phyloP scores from a whole-genome alignment of 257 asterid species.

The Nicotiana sylvestris region DNA sequence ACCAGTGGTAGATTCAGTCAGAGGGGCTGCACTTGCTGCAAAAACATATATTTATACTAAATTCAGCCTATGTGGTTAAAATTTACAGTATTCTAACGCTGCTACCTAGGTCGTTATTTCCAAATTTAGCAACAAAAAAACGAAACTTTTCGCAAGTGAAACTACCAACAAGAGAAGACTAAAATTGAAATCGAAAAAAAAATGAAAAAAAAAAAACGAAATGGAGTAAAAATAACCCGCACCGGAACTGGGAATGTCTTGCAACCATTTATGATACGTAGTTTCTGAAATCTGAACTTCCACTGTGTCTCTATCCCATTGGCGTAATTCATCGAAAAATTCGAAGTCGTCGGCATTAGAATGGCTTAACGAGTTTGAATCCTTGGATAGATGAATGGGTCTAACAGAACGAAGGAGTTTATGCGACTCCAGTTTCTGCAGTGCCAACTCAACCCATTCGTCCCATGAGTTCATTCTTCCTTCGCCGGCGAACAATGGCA shows the following conservation, averaged over 20 bases:
- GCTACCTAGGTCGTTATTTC: not conserved
- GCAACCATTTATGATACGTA: constrained; percentile 80
- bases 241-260: constrained; percentile 81
- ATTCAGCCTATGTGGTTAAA: not conserved
- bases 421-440: constrained; percentile 50
- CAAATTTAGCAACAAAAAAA: not conserved
- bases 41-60: too few relatives aligned
- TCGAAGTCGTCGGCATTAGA: constrained; percentile 12
- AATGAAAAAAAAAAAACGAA: not conserved
- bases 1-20: not conserved
- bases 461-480: constrained; percentile 46
- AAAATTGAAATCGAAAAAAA: not conserved
- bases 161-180: too few relatives aligned
- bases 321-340: constrained; percentile 49
- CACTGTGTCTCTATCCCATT: constrained; percentile 85
- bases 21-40: too few relatives aligned
- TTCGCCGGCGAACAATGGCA: too few relatives aligned
- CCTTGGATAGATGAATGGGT: constrained; percentile 60
- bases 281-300: constrained; percentile 62
- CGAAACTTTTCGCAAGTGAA: not conserved
- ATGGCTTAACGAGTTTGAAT: not conserved
- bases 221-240: not conserved
- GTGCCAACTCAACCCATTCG: constrained; percentile 65
- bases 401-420: constrained; percentile 82
- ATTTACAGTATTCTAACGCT: not conserved